These are phyloP conservation scores for Globisporangium cederbergense DNA, from an alignment of 352 stramenopile species.

Conservation along the genomic window DNA sequence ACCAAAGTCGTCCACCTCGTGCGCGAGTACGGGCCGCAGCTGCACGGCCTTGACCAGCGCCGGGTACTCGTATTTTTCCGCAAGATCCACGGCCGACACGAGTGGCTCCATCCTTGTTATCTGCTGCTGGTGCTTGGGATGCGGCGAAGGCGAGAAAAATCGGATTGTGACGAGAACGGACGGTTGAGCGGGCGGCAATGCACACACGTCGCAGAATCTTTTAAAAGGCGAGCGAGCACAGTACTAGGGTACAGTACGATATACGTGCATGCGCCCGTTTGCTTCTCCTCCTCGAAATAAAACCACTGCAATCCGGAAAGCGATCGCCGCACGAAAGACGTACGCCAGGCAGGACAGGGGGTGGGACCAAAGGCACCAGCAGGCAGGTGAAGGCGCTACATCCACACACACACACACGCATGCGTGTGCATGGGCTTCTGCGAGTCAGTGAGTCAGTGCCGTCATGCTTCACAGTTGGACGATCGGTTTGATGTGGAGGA, in stretches of 20 bases:
- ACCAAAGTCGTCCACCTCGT: conserved; percentile 55
- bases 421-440: background rate
- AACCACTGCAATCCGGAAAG: conserved; percentile 1
- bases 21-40: conserved; percentile 38
- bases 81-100: conserved; percentile 33
- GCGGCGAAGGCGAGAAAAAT: background rate
- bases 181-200: background rate
- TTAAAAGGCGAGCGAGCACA: background rate
- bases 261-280: background rate
- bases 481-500: background rate
- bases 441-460: background rate
- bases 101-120: conserved; percentile 5
- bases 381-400: background rate
- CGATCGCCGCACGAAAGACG: background rate
- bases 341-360: background rate
- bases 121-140: background rate
- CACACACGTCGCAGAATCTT: background rate
- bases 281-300: background rate
- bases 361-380: background rate
- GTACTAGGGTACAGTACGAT: background rate
- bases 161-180: background rate
- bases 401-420: background rate
- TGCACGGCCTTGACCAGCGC: conserved; percentile 40
- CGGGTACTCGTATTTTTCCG: conserved; percentile 43
- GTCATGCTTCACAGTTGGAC: conserved; percentile 4